Base-by-base conservation (phyloP, 352 stramenopile genomes). In the Pythium monospermum region DNA sequence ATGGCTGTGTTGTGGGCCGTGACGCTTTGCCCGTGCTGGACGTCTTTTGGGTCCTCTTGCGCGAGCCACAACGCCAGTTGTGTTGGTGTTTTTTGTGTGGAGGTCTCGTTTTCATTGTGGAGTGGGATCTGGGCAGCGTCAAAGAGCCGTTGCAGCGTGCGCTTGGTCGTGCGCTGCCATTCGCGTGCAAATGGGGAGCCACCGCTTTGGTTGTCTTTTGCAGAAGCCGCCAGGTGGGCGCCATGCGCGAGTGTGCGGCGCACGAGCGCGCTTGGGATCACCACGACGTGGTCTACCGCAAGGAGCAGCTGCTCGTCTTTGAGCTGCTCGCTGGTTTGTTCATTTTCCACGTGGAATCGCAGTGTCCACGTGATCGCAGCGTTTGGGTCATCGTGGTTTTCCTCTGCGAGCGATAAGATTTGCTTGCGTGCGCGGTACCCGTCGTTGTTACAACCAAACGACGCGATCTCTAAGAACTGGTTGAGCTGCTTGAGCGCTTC, bases 401-500 rank as follows among this genome's bases (percentile, higher is more conserved):
- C 52, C 1, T 60, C 44, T 0, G 52, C 52, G 16, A 79, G 56
- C 11, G 64, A 69, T 27, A 82, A 46, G 23, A 85, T 55, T 27
- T 83, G 73, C 39, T 73, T 75, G 16, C 75, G 76, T 13, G 75
- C 68, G 37, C 62, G 64, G 55, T 70, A 77, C 5, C 70, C 66
- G 64, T 88, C 73, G 63, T 83, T 85, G 57, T 87, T 87, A 58
- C 79, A 91, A 43, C 72, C 79, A 16, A 61, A 69, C 7, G 64
- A 41, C 15, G 79, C 79, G 40, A 91, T 61, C 48, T 82, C 73
- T 15, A 91, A 59, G 54, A 88, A 91, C 41, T 76, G 57, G 59
- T 91, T 91, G 46, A 91, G 71, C 44, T 85, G 68, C 59, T 91
- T 91, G n/a, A 91, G 66, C 13, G 79, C 77, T 16, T 79, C 57